A percentile compares a stretch with the other conserved stretches of the same genome.
Evolutionary conservation across 1,284 basidiomycete species (phyloP).

Genomic region (Tilletia indica): DNA sequence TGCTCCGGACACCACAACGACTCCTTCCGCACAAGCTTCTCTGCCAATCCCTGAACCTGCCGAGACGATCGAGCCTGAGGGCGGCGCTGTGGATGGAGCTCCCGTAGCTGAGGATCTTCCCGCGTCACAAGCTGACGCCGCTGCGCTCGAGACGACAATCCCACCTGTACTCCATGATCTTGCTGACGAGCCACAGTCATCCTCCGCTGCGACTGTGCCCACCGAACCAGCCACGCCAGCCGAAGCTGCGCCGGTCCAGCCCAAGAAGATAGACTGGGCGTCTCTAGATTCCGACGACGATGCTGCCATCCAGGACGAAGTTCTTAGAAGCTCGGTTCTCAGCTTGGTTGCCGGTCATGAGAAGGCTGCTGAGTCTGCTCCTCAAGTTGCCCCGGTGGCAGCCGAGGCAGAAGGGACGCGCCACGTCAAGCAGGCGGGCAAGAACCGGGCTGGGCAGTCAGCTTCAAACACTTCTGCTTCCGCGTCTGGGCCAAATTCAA

Average conservation of each 20-base stretch:
- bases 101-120: background rate
- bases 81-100: slow-evolving; percentile 1
- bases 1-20: background rate
- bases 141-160: background rate
- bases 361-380: background rate
- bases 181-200: background rate
- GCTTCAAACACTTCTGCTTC: background rate
- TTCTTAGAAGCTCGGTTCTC: background rate
- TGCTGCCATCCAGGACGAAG: background rate
- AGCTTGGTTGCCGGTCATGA: background rate
- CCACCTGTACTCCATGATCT: slow-evolving; percentile 2
- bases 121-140: background rate
- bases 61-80: slow-evolving; percentile 7
- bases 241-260: background rate
- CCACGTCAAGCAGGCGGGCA: slow-evolving; percentile 3
- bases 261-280: slow-evolving; percentile 17
- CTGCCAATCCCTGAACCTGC: background rate
- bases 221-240: background rate
- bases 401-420: background rate
- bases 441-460: too few species aligned
- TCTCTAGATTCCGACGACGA: slow-evolving; percentile 12
- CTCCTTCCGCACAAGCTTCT: background rate
- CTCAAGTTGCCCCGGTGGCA: slow-evolving; percentile 9
- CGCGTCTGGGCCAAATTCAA: background rate
- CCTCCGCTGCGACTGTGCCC: background rate